Evolutionary conservation across 306 rosid genomes (phyloP), one percentile per base, ranked within the genome.

Genomic region (Quercus gilva): DNA sequence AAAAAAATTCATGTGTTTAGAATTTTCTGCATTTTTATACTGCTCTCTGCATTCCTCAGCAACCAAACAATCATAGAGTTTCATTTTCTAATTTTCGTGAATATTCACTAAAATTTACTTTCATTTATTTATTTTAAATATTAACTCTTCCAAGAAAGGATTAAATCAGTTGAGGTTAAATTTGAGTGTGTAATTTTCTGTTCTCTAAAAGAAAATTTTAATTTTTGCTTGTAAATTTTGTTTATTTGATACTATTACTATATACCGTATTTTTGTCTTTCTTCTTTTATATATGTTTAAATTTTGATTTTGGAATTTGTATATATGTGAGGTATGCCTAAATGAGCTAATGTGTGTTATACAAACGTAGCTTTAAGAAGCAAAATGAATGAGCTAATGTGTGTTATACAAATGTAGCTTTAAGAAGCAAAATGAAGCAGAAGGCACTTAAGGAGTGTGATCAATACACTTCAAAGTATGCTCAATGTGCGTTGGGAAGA

Each of bases 341-440:
- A 28, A 63, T 28, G 52, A 33, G 71, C 71, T 67, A 67, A 31
- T 1, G 37, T 8, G 43, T 67, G 26, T 67, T 53, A 15, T 45
- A 29, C 26, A 21, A 59, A 82, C 73, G 28, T 82, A 95, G 98
- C 99, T 71, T 74, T 95, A 74, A 87, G 99, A 28, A 93, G 98
- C 88, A 95, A 93, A 86, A 95, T 95, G 99, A 95, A 95, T 28
- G 52, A 33, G 71, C 71, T 67, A 67, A 31, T 1, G 37, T 8
- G 43, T 67, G 26, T 67, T 53, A 15, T 45, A 29, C 26, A 21
- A 59, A 82, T 75, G 28, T 82, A 95, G 98, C 99, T 71, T 74
- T 95, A 74, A 87, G 99, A 28, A 93, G 98, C 88, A 95, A 93
- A 86, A 95, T 95, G 99, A 95, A 95, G 90, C 87, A 84, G 84